A percentile compares a stretch with the other conserved stretches of the same genome.
Conservation (phyloP, 2,329 filamentous ascomycete genomes). For the Penicillium sp. region DNA sequence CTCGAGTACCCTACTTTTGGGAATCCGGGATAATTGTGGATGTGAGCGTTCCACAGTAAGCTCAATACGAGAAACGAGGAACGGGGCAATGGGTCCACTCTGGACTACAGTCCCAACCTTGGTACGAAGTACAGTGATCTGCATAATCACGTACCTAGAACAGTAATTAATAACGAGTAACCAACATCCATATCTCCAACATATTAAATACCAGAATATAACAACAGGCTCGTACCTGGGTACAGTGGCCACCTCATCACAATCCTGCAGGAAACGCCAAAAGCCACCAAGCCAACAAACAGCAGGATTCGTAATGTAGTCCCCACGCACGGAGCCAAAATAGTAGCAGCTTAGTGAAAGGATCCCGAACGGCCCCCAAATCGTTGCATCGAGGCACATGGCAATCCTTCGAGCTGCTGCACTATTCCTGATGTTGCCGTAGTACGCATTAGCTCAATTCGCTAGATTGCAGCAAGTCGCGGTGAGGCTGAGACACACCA, state of each 20-base stretch:
- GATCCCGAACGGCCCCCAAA: neutral
- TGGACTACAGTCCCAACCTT: neutral
- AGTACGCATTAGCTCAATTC: neutral
- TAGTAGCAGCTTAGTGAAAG: neutral
- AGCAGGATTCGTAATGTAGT: neutral
- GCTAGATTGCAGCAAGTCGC: neutral
- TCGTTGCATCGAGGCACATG: neutral
- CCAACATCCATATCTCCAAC: neutral
- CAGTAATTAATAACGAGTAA: neutral
- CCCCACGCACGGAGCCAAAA: neutral
- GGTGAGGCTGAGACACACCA: neutral
- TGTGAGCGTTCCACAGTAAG: neutral
- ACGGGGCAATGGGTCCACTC: neutral
- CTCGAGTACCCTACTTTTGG: neutral
- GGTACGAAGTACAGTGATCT: too few species aligned
- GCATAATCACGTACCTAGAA: too few species aligned
- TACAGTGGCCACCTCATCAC: neutral
- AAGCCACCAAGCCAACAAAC: neutral
- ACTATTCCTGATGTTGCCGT: neutral
- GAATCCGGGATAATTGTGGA: neutral
- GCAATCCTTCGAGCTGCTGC: neutral
- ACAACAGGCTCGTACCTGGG: neutral
- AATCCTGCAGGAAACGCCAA: neutral
- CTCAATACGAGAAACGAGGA: neutral
- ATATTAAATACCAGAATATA: neutral